These are phyloP conservation scores for Hypsizygus marmoreus DNA, from an alignment of 768 basidiomycete genomes.

Conservation along the genomic window DNA sequence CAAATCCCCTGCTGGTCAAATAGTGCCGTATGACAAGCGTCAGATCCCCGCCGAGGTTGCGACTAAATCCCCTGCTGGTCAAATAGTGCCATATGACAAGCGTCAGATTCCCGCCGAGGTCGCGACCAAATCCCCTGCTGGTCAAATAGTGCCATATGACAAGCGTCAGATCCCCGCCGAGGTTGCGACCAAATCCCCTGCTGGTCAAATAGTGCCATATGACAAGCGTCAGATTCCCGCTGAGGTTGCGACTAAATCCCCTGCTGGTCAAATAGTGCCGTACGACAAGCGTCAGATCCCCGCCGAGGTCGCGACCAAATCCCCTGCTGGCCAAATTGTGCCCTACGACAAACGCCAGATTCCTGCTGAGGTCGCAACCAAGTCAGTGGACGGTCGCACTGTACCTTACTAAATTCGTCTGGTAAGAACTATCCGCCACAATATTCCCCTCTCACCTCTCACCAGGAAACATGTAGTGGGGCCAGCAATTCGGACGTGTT, in stretches of 20 bases:
- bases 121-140: slow-evolving; percentile 27
- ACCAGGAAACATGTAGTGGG: too few relatives aligned
- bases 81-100: slow-evolving; percentile 24
- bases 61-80: slow-evolving; percentile 28
- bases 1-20: slow-evolving; percentile 23
- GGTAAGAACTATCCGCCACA: not conserved
- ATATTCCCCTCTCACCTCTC: too few relatives aligned
- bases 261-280: slow-evolving; percentile 24
- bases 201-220: slow-evolving; percentile 21
- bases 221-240: slow-evolving; percentile 30
- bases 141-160: too few relatives aligned
- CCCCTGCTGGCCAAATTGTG: slow-evolving; percentile 17
- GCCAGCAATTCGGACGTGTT: too few relatives aligned
- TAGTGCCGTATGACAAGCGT: slow-evolving; percentile 36
- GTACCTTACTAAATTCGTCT: slow-evolving; percentile 23
- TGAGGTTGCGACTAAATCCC: slow-evolving; percentile 22
- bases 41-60: slow-evolving; percentile 28
- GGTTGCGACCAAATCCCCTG: slow-evolving; percentile 17
- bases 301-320: slow-evolving; percentile 29
- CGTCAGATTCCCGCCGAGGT: slow-evolving; percentile 30
- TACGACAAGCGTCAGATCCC: slow-evolving; percentile 29
- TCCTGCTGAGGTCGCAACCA: slow-evolving; percentile 29
- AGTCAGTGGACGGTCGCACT: slow-evolving; percentile 34
- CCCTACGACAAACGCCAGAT: slow-evolving; percentile 22
- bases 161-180: slow-evolving; percentile 26